Evolutionary conservation across 2,329 filamentous ascomycete species (phyloP), one percentile per base, ranked within the genome.

Genomic region (Calonectria honghensis): DNA sequence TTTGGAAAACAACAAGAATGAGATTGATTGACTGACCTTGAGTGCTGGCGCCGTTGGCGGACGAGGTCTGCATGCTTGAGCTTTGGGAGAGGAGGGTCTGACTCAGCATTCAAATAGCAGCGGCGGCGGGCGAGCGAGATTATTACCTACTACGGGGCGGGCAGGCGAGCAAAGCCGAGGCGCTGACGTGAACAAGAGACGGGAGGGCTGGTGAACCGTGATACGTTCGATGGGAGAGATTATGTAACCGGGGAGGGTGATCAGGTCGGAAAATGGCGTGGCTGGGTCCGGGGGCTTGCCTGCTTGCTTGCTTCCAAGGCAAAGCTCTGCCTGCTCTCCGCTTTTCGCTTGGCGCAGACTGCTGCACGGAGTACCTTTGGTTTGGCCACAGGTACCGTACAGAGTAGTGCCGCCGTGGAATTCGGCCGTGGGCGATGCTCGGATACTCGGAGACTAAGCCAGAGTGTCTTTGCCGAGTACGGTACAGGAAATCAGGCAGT

Each of bases 51-150:
- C 81, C 79, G 81, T 75, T 82, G 78, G 79, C 79, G 76, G 81
- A 83, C 77, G 81, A 81, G 76, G 81, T 78, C 80, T 81, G 80
- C 81, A 83, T 83, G 80, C 79, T 82, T 78, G 77, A 78, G 77
- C 77, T 82, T 76, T 76, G 77, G 75, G 77, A 68, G 73, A 76
- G 72, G 74, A 78, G 76, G 79, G 77, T 83, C 82, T 84, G 81
- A 84, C 81, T 84, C 82, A 84, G 82, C 82, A 84, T 78, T 77
- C 79, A 80, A 78, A 80, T 80, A 79, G 74, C 77, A 75, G 77
- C 72, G 66, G 76, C 68, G 76, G 76, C 68, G 76, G 71, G 77
- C 73, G 74, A 65, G 74, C 79, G 74, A 81, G 79, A 79, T 81
- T 80, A 81, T 81, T 81, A 80, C 57, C 57, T 63, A 63, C 80